phyloP scores from a whole-genome alignment of 768 basidiomycete species.

The Collybia sordida region DNA sequence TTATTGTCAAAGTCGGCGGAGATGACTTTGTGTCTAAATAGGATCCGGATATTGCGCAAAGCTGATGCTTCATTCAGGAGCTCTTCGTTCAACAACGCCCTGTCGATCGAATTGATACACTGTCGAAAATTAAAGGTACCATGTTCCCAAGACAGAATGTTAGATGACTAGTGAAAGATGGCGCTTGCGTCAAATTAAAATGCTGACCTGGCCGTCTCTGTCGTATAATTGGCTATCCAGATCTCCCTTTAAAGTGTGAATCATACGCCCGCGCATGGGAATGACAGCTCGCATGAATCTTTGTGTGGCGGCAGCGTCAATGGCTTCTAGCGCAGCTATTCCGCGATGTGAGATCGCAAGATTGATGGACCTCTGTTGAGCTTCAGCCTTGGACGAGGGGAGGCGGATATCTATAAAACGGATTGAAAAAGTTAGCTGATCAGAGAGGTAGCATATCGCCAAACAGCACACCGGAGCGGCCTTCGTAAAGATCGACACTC shows the following conservation, averaged over 20 bases:
- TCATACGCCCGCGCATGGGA: constrained; percentile 96
- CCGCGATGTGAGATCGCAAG: constrained; percentile 94
- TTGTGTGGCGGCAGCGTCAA: constrained; percentile 70
- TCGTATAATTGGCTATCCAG: constrained; percentile 87
- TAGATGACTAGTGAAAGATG: constrained; percentile 6
- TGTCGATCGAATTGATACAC: constrained; percentile 94
- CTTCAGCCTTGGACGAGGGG: constrained; percentile 60
- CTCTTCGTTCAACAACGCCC: constrained; percentile 81
- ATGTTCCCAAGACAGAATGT: constrained; percentile 12
- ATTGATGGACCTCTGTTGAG: constrained; percentile 90
- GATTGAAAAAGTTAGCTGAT: constrained; percentile 1
- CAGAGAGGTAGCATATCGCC: background rate
- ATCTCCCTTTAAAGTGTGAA: constrained; percentile 74
- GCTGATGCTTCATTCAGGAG: constrained; percentile 77
- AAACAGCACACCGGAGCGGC: constrained; percentile 58
- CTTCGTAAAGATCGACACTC: constrained; percentile 78
- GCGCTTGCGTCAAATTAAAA: constrained; percentile 9
- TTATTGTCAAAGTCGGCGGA: constrained; percentile 73
- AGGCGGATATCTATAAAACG: constrained; percentile 64
- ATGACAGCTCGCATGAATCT: constrained; percentile 78
- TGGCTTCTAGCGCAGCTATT: constrained; percentile 79
- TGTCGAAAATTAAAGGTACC: constrained; percentile 35
- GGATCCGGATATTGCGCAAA: constrained; percentile 59
- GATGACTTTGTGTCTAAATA: constrained; percentile 81
- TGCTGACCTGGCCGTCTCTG: constrained; percentile 75